Evolutionary conservation across 441 rosid species (phyloP).

Genomic region (Erysimum pusillum): DNA sequence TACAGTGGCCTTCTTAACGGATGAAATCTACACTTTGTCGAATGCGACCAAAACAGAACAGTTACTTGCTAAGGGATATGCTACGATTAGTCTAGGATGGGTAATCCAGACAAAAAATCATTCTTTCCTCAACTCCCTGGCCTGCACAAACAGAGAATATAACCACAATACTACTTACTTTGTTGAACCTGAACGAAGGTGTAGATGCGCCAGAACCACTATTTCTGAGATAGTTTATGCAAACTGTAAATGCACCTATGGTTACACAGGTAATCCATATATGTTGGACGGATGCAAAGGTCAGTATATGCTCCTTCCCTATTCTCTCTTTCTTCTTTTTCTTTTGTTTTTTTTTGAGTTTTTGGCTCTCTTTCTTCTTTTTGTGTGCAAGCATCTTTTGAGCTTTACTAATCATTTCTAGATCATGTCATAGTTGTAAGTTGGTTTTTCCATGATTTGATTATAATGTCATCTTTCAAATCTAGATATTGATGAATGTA

Average conservation of each 20-base stretch:
- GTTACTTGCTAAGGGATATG: conserved; percentile 10
- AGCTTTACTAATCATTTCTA: background rate
- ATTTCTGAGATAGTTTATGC: background rate
- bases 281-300: background rate
- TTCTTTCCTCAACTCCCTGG: background rate
- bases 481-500: no score
- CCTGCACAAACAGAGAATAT: background rate
- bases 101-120: background rate
- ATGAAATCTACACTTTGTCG: background rate
- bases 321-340: no score
- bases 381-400: no score
- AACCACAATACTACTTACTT: background rate
- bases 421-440: no score
- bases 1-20: conserved; percentile 41
- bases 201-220: background rate
- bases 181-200: background rate
- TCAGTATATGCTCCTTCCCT: background rate
- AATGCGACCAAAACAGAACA: background rate
- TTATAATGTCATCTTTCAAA: no score
- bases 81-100: conserved; percentile 4
- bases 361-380: no score
- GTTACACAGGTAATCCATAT: background rate
- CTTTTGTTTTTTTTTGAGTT: no score
- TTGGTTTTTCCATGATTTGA: no score
- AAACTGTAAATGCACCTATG: background rate